Evolutionary conservation across 257 asterid genomes (phyloP), one percentile per base, ranked within the genome.

Genomic region (Nicotiana otophora): DNA sequence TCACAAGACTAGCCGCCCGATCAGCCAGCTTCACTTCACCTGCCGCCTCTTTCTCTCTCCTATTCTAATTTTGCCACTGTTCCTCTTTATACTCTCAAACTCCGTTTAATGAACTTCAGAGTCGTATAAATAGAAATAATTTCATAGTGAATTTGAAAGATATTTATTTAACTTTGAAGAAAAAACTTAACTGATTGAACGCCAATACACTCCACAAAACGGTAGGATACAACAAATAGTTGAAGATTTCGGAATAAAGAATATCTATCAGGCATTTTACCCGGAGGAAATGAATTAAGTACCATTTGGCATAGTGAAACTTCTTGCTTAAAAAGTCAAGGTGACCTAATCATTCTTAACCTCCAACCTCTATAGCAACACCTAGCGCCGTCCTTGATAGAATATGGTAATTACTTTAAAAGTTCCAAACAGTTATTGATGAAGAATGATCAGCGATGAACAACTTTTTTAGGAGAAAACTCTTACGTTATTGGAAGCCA

Each of bases 1-100:
- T 90, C 92, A 85, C 87, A 48, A 42, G 15, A 4, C 81, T 76
- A 20, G 86, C 88, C 88, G 83, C 86, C 86, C 82, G 20, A 77
- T 42, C 80, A 62, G 77, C 79, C 80, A 11, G 81, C 86, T 83
- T 28, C 33, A 55, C 63, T 30, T 66, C 79, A 79, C 82, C 81
- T 67, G 31, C 65, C 77, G 46, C 61, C 30, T 57, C 63, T 23
- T 30, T 10, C 28, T 34, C 10, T 48, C 16, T 9, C 46, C 46
- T 10, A 10, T n/a, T 20, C 10, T 14, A 54, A 23, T 28, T 63
- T 81, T 81, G 28, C 75, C 64, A 26, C 19, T 28, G 7, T n/a
- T 53, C 10, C 2, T 0, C 16, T 2, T 65, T 65, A 16, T 55
- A 5, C 26, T 19, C 26, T 57, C 11, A 15, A 5, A 68, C 20